These are phyloP conservation scores for Xylaria sp. DNA, from an alignment of 2,329 filamentous ascomycete species.

Conservation along the genomic window DNA sequence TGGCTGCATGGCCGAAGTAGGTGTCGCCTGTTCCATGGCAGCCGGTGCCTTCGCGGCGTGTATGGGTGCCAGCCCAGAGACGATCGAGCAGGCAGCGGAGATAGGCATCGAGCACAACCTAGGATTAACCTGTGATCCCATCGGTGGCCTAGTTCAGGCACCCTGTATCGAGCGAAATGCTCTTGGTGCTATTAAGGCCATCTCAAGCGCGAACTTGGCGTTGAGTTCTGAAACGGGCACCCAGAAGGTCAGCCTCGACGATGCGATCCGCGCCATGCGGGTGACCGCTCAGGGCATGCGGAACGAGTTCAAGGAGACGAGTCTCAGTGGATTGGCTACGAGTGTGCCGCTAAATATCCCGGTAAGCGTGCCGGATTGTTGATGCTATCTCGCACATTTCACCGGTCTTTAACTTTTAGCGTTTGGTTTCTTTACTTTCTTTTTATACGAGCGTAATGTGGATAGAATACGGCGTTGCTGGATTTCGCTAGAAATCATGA, in stretches of 20 bases:
- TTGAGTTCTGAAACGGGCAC: conserved; percentile 58
- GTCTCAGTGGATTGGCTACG: conserved; percentile 61
- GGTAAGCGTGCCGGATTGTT: conserved; percentile 64
- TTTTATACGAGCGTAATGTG: not conserved
- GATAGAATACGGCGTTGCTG: conserved; percentile 25
- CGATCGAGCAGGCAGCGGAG: conserved; percentile 62
- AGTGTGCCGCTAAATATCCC: conserved; percentile 63
- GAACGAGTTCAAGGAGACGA: conserved; percentile 66
- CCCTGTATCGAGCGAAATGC: conserved; percentile 64
- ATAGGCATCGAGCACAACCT: conserved; percentile 65
- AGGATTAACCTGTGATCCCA: conserved; percentile 62
- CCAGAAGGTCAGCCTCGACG: conserved; percentile 61
- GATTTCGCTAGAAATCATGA: not conserved
- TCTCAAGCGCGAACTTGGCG: conserved; percentile 62
- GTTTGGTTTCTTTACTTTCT: not conserved
- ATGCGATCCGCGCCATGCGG: conserved; percentile 63
- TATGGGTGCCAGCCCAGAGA: conserved; percentile 63
- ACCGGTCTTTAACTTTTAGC: not conserved
- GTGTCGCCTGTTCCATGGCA: conserved; percentile 64
- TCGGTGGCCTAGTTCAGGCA: conserved; percentile 62
- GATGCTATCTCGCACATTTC: conserved; percentile 22
- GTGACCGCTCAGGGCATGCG: conserved; percentile 63
- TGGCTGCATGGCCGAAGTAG: conserved; percentile 65
- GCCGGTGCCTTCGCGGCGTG: conserved; percentile 62
- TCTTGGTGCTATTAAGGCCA: conserved; percentile 62